Evolutionary conservation across 345 rosid species (phyloP).

Genomic region (Melaleuca alternifolia): DNA sequence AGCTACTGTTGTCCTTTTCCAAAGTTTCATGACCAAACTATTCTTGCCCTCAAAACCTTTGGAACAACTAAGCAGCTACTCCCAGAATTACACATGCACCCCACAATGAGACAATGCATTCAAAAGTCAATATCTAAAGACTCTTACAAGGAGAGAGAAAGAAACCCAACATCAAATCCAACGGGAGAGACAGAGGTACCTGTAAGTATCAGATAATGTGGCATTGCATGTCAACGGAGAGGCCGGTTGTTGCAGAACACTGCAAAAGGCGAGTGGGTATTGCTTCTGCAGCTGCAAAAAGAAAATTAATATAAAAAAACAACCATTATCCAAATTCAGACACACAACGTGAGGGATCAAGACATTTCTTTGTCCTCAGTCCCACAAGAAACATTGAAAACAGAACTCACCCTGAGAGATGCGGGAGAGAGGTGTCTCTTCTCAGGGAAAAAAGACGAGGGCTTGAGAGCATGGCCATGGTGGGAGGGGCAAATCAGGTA

Average conservation of each 20-base stretch:
- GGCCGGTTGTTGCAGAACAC: constrained; percentile 9
- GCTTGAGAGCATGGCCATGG: not conserved
- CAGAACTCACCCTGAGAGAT: constrained; percentile 30
- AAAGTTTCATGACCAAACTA: not conserved
- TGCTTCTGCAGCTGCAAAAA: constrained; percentile 24
- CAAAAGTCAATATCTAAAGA: not conserved
- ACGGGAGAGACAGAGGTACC: constrained; percentile 12
- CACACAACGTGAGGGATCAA: not conserved
- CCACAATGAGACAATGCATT: not conserved
- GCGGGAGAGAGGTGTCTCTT: constrained; percentile 6
- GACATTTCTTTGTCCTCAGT: not conserved
- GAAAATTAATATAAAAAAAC: not conserved
- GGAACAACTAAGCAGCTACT: not conserved
- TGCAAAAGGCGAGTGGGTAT: constrained; percentile 7
- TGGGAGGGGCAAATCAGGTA: constrained; percentile 34
- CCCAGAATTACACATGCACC: not conserved
- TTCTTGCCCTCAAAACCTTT: not conserved
- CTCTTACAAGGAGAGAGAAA: not conserved
- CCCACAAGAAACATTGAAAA: not conserved
- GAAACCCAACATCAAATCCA: not conserved
- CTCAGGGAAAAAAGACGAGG: constrained; percentile 1
- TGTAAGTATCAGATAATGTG: constrained; percentile 24
- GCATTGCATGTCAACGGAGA: constrained; percentile 25
- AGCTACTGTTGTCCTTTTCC: not conserved
- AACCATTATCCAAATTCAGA: not conserved